Base-by-base conservation (phyloP, 176 grass and related monocot species). In the Eleusine coracana region DNA sequence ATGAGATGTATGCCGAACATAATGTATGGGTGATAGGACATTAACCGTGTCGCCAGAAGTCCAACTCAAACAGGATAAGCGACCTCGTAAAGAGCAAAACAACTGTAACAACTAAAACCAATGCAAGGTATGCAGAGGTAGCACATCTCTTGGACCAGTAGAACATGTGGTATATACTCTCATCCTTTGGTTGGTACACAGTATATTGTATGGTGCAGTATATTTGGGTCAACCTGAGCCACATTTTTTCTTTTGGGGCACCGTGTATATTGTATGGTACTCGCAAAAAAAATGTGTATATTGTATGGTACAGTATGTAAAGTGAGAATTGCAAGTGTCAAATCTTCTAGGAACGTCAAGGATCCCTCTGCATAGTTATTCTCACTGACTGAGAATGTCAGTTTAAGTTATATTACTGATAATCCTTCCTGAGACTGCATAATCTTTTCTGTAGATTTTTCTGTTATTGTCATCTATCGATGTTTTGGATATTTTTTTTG, bases 1-100 rank as follows among this genome's bases (percentile, higher is more conserved):
- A 66, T 36, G 63, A 66, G 17, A 36, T 36, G 38, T 3, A 50
- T 1, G 23, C 46, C 41, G 39, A 67, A 59, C 60, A 38, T 12
- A 56, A 68, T 58, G 55, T 16, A 70, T 60, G 6, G 23, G 55
- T 45, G 62, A 12, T 12, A 16, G 50, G 12, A 71, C 5, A 52
- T 25, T 63, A 15, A 71, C 16, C 63, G 41, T 61, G 51, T 28
- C 0, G 6, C 15, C 29, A 38, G 9, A 51, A 69, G 66, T 21
- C 37, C 17, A 69, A 21, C 2, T 20, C 65, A 39, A 39, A 50
- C 38, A 3, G 5, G 12, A 17, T 65, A 73, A 40, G 37, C 16
- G n/a, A 5, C 40, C 62, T 86, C 38, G 70, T 68, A 86, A 86
- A 68, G 50, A 66, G 25, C 45, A 37, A 66, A 46, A 59, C 13